Conservation (phyloP, 2,329 filamentous ascomycete genomes). For the Clathrospora elynae region DNA sequence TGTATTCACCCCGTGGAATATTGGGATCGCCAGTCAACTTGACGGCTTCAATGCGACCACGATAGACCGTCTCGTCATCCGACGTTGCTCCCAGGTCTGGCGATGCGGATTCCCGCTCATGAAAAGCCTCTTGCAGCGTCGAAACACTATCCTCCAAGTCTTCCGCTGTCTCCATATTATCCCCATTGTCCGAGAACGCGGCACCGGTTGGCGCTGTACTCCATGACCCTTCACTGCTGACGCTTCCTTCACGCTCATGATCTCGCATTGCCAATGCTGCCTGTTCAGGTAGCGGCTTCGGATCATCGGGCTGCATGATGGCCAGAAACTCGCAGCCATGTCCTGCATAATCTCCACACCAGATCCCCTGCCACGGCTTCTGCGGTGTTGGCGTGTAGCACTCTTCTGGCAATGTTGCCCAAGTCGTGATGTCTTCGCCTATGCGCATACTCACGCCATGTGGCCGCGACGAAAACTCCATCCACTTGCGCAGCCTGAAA, state of each 20-base stretch:
- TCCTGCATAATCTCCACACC: slow-evolving; percentile 85
- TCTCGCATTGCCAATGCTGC: slow-evolving; percentile 38
- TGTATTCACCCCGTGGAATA: slow-evolving; percentile 82
- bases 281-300: slow-evolving; percentile 47
- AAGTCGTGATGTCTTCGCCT: slow-evolving; percentile 62
- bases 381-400: slow-evolving; percentile 79
- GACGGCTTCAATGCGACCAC: slow-evolving; percentile 76
- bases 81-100: background rate
- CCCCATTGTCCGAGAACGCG: slow-evolving; percentile 14
- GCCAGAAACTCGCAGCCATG: slow-evolving; percentile 90
- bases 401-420: slow-evolving; percentile 73
- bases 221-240: slow-evolving; percentile 40
- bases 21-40: slow-evolving; percentile 93
- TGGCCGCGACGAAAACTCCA: slow-evolving; percentile 61
- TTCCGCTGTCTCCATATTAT: slow-evolving; percentile 20
- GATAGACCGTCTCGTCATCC: slow-evolving; percentile 54
- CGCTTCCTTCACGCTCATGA: slow-evolving; percentile 35
- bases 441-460: slow-evolving; percentile 48
- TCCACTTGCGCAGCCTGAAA: slow-evolving; percentile 78
- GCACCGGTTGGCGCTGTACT: slow-evolving; percentile 36
- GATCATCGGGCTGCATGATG: slow-evolving; percentile 72
- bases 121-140: slow-evolving; percentile 26
- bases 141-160: slow-evolving; percentile 51
- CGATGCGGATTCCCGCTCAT: background rate
- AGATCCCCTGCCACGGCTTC: slow-evolving; percentile 88